Percentiles rank a stretch among this genome's conserved stretches.
Conservation (phyloP, 345 rosid genomes). For the Citrus trifoliata region DNA sequence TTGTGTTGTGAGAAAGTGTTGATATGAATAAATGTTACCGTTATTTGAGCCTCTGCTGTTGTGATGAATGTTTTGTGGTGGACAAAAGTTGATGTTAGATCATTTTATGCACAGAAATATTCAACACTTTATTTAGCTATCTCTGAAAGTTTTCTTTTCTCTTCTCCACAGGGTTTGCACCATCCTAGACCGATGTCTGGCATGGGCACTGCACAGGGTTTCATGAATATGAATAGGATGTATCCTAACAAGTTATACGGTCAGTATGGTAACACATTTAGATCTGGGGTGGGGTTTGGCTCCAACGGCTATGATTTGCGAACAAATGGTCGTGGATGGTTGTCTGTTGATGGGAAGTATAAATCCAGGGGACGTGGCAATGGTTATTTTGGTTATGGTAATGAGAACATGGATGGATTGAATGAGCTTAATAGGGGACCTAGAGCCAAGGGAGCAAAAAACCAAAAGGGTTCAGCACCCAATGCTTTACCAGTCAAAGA, state of each 20-base stretch:
- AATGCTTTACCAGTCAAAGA: constrained; percentile 44
- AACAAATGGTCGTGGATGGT: constrained; percentile 65
- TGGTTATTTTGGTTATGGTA: constrained; percentile 55
- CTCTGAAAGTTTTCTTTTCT: not conserved
- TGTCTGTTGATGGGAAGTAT: constrained; percentile 54
- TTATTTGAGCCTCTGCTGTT: no score
- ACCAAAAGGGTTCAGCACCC: constrained; percentile 48
- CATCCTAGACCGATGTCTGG: constrained; percentile 54
- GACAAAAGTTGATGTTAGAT: not conserved
- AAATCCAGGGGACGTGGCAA: constrained; percentile 71
- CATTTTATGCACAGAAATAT: not conserved
- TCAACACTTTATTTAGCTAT: not conserved
- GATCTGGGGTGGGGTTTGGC: constrained; percentile 69
- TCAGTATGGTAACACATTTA: constrained; percentile 57
- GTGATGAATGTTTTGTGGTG: no score
- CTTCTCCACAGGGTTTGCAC: constrained; percentile 47
- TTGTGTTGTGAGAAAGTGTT: no score
- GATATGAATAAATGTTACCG: no score
- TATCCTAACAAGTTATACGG: constrained; percentile 65
- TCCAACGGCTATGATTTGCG: constrained; percentile 67
- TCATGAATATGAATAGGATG: constrained; percentile 55
- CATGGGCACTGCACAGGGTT: constrained; percentile 57
- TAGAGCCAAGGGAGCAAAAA: constrained; percentile 68
- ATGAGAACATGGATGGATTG: constrained; percentile 67
- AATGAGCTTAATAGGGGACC: constrained; percentile 94